phyloP scores from a whole-genome alignment of 2,329 filamentous ascomycete species.

The Pseudogymnoascus sp. region DNA sequence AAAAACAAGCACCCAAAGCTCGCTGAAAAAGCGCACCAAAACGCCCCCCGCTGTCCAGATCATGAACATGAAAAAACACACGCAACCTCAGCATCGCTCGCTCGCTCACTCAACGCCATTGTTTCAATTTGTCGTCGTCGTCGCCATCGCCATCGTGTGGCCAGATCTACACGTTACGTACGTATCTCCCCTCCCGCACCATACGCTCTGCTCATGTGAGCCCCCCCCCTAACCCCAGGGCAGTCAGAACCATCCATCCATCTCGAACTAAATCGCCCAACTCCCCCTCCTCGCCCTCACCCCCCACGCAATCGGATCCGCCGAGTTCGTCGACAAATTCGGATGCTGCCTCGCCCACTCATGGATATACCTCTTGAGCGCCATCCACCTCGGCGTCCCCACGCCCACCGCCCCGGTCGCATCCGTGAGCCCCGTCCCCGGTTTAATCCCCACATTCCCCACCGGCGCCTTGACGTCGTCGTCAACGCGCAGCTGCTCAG shows the following conservation, averaged over 20 bases:
- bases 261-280: slow-evolving; percentile 60
- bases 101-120: background rate
- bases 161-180: background rate
- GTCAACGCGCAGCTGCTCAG: slow-evolving; percentile 62
- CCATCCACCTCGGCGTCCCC: slow-evolving; percentile 63
- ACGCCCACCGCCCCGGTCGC: slow-evolving; percentile 40
- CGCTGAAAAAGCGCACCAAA: background rate
- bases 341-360: slow-evolving; percentile 90
- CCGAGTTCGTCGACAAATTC: slow-evolving; percentile 49
- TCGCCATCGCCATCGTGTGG: no score
- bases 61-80: background rate
- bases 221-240: no score
- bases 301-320: slow-evolving; percentile 55
- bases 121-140: background rate
- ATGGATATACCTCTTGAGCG: slow-evolving; percentile 70
- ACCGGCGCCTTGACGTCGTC: slow-evolving; percentile 40
- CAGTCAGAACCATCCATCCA: background rate
- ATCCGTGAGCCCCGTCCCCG: slow-evolving; percentile 65
- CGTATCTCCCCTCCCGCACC: background rate
- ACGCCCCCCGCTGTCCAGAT: background rate
- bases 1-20: background rate
- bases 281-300: slow-evolving; percentile 59
- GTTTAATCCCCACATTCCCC: background rate
- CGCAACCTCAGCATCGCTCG: background rate
- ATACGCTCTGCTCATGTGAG: background rate